These are phyloP conservation scores for Puccinia horiana DNA, from an alignment of 1,284 basidiomycete genomes.

Conservation along the genomic window DNA sequence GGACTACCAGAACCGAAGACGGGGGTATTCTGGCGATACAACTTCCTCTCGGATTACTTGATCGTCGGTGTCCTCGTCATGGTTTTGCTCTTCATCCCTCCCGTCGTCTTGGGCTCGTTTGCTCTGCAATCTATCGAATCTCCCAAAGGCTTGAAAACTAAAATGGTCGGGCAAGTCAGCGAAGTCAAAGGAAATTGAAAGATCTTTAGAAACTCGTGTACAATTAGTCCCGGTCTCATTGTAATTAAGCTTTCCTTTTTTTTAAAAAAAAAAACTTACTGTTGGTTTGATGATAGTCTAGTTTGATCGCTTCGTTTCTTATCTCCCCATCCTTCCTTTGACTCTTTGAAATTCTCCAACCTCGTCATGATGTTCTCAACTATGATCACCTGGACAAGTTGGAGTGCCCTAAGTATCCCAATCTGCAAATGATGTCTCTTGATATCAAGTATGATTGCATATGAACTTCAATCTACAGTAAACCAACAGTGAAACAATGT, in stretches of 20 bases:
- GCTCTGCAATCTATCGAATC: slow-evolving; percentile 40
- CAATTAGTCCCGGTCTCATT: background rate
- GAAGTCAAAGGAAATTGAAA: slow-evolving; percentile 39
- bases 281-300: no score
- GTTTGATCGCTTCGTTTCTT: no score
- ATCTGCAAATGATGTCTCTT: no score
- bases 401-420: no score
- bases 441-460: no score
- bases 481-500: no score
- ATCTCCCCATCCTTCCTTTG: no score
- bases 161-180: slow-evolving; percentile 39
- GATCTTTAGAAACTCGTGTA: background rate
- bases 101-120: slow-evolving; percentile 31
- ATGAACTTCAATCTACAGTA: no score
- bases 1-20: slow-evolving; percentile 6
- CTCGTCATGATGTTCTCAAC: no score
- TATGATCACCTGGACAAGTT: no score
- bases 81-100: slow-evolving; percentile 39
- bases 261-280: no score
- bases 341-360: no score
- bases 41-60: slow-evolving; percentile 40
- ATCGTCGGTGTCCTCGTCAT: slow-evolving; percentile 44
- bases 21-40: slow-evolving; percentile 44
- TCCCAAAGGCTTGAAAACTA: slow-evolving; percentile 44
- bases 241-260: background rate